Conservation (phyloP, 83 land plant genomes). For the Picea abies region DNA sequence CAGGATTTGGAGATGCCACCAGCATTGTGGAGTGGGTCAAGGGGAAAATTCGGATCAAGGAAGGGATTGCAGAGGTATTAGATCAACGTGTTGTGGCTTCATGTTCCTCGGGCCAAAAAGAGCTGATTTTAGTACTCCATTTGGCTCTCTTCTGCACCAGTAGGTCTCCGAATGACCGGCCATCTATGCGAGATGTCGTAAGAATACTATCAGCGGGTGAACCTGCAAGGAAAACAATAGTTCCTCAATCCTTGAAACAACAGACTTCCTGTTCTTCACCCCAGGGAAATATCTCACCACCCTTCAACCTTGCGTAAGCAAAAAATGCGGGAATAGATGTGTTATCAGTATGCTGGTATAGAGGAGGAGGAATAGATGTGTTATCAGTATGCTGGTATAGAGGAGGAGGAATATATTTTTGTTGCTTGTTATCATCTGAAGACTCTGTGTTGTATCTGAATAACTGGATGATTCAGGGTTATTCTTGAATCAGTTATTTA, state of each 20-base stretch:
- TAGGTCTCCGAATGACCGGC: slow-evolving; percentile 61
- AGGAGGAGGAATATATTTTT: neutral
- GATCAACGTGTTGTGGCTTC: slow-evolving; percentile 55
- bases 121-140: slow-evolving; percentile 65
- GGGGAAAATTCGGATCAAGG: slow-evolving; percentile 31
- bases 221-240: slow-evolving; percentile 50
- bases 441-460: too few species aligned
- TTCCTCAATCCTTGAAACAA: neutral
- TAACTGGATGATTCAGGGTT: too few species aligned
- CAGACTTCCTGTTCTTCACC: slow-evolving; percentile 8
- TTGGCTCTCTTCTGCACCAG: slow-evolving; percentile 74
- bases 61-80: slow-evolving; percentile 44
- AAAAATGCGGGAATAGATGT: neutral
- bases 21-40: slow-evolving; percentile 83
- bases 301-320: neutral
- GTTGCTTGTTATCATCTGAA: too few species aligned
- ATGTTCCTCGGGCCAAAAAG: slow-evolving; percentile 55
- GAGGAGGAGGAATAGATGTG: neutral
- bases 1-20: slow-evolving; percentile 74
- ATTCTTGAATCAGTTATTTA: too few species aligned
- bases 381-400: too few species aligned
- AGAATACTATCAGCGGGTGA: slow-evolving; percentile 70
- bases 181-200: slow-evolving; percentile 83
- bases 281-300: neutral
- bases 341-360: neutral